phyloP scores from a whole-genome alignment of 805 yeast genomes.

The Wickerhamomyces pijperi region DNA sequence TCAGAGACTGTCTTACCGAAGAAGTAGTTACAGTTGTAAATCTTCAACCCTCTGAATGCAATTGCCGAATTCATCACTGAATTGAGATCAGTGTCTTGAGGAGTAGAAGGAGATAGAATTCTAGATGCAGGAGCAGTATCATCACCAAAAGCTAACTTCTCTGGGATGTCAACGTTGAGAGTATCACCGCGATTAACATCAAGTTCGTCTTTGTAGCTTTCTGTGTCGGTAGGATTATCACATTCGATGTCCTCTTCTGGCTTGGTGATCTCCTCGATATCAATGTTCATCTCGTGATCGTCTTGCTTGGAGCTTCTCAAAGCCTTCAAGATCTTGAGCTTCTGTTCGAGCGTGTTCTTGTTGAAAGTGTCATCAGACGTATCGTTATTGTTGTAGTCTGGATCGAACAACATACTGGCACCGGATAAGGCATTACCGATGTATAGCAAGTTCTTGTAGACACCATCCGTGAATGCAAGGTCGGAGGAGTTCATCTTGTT shows the following conservation, averaged over 20 bases:
- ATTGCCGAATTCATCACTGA: constrained; percentile 43
- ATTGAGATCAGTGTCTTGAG: constrained; percentile 21
- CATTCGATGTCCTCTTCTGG: constrained; percentile 18
- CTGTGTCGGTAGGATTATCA: constrained; percentile 3
- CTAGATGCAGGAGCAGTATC: constrained; percentile 26
- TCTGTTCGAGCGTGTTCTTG: constrained; percentile 14
- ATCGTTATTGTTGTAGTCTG: constrained; percentile 35
- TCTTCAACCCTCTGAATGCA: constrained; percentile 47
- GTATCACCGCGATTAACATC: constrained; percentile 15
- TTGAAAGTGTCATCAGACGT: constrained; percentile 4
- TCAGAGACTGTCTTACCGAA: constrained; percentile 46
- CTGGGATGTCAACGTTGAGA: neutral
- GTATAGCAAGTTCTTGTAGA: constrained; percentile 44
- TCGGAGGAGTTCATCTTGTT: constrained; percentile 18
- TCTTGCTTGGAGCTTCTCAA: constrained; percentile 25
- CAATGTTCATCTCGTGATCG: constrained; percentile 24
- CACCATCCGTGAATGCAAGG: constrained; percentile 34
- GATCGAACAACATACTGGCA: constrained; percentile 60
- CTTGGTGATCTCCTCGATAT: constrained; percentile 22
- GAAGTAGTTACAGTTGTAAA: constrained; percentile 53
- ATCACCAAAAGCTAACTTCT: constrained; percentile 19
- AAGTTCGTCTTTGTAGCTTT: constrained; percentile 10
- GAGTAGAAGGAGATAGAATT: constrained; percentile 18
- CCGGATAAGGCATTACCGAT: constrained; percentile 60
- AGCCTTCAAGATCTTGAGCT: constrained; percentile 23